Evolutionary conservation across 805 yeast genomes (phyloP).

Genomic region (Candida dajiaensis): DNA sequence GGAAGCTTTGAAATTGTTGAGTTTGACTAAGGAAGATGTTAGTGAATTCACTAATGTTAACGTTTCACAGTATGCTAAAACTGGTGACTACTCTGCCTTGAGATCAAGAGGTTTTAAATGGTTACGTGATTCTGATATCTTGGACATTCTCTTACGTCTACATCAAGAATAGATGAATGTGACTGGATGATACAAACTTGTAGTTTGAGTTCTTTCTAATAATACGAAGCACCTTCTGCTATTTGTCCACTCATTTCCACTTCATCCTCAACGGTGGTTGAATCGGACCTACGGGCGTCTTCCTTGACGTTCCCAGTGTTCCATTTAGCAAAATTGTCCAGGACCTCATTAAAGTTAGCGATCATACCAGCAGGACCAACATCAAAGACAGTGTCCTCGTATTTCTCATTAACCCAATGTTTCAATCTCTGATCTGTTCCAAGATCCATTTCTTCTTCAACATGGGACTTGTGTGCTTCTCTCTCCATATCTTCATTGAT

Average conservation of each 20-base stretch:
- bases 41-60: neutral
- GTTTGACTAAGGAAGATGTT: neutral
- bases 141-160: constrained; percentile 32
- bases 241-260: constrained; percentile 1
- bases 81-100: constrained; percentile 23
- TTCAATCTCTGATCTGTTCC: constrained; percentile 15
- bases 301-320: constrained; percentile 6
- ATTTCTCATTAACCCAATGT: constrained; percentile 44
- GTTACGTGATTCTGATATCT: constrained; percentile 28
- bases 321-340: constrained; percentile 37
- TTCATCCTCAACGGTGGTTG: neutral
- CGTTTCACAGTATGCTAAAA: constrained; percentile 1
- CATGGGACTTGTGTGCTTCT: neutral
- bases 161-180: constrained; percentile 8
- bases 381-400: constrained; percentile 30
- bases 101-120: constrained; percentile 17
- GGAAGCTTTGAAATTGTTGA: constrained; percentile 3
- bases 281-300: constrained; percentile 9
- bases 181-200: neutral
- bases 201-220: neutral
- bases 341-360: constrained; percentile 55
- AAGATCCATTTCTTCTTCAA: constrained; percentile 12
- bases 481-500: neutral
- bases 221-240: constrained; percentile 4
- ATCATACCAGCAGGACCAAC: constrained; percentile 73